Base-by-base conservation (phyloP, 2,329 filamentous ascomycete species). In the Colletotrichum sp. region DNA sequence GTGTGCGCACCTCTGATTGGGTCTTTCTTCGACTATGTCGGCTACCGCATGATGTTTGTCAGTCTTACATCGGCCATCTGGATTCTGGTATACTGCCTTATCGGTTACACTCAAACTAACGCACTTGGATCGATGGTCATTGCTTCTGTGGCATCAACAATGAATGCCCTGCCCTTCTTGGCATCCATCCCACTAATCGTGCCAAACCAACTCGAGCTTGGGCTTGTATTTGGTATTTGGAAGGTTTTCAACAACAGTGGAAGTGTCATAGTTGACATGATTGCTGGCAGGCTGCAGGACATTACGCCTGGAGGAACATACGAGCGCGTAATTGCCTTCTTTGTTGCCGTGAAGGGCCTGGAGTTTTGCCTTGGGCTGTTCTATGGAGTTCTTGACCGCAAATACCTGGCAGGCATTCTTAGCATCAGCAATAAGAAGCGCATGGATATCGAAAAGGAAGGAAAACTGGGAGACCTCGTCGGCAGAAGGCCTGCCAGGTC, bases 221-320 rank as follows among this genome's bases (percentile, higher is more conserved):
- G 80, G 9, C 80, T 81, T 2, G 79, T 78, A 2, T 78, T 81
- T 32, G 79, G 80, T 15, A 79, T 81, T 57, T 81, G 80, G 80
- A 81, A 81, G 73, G 77, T 79, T 2, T 81, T 81, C 44, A 81
- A 81, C 73, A 81, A 81, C 59, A 78, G 78, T 52, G 79, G 78
- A 26, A 81, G 78, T 28, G 80, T 81, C 18, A 74, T 81, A 26
- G 79, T 81, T 13, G 80, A 81, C 52, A 81, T 81, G 79, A 81
- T 81, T 68, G 77, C 80, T 8, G 80, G 80, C 3, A 72, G 78
- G 12, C 71, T 81, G 18, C 79, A 81, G n/a, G 80, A 81, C 62
- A 79, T 79, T 16, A 81, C 80, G 0, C 79, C 78, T 8, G 78
- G 77, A n/a, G 67, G 70, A 10, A 81, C 79, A 5, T 81, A 81